Percentiles rank a stretch among this genome's conserved stretches.
phyloP scores from a whole-genome alignment of 495 filamentous ascomycete genomes.

The Penicillium odoratum region DNA sequence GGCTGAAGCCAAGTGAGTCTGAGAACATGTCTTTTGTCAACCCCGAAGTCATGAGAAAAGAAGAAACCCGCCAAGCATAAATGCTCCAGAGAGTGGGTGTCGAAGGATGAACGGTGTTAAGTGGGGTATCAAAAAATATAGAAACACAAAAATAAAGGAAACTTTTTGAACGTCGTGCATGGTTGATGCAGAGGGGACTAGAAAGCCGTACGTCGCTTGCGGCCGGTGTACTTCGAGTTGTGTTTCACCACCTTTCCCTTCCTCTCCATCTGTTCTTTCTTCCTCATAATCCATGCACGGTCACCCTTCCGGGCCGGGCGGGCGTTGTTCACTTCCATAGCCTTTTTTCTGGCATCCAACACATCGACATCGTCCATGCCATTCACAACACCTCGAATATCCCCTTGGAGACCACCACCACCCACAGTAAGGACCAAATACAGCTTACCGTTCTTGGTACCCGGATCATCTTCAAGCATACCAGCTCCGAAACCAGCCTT shows the following conservation, averaged over 20 bases:
- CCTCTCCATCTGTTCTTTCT: slow-evolving; percentile 92
- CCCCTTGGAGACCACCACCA: slow-evolving; percentile 68
- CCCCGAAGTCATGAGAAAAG: background rate
- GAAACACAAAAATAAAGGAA: background rate
- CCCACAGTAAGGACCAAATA: slow-evolving; percentile 95
- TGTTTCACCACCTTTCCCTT: slow-evolving; percentile 94
- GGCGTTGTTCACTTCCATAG: slow-evolving; percentile 42
- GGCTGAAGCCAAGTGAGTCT: background rate
- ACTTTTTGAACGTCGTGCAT: background rate
- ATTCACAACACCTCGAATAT: slow-evolving; percentile 83
- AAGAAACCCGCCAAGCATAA: background rate
- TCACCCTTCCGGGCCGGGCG: slow-evolving; percentile 68
- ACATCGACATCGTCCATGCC: slow-evolving; percentile 87
- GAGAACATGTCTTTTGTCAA: background rate
- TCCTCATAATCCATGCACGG: slow-evolving; percentile 87
- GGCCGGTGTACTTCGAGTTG: slow-evolving; percentile 87
- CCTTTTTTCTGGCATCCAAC: slow-evolving; percentile 65
- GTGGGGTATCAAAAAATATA: background rate
- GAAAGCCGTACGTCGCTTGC: slow-evolving; percentile 68
- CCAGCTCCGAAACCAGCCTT: slow-evolving; percentile 95
- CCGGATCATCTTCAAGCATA: slow-evolving; percentile 90
- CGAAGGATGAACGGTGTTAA: background rate
- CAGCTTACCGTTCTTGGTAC: slow-evolving; percentile 90
- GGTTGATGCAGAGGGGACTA: slow-evolving; percentile 17
- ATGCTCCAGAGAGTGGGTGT: background rate